phyloP scores from a whole-genome alignment of 257 asterid species.

The Nicotiana sylvestris region DNA sequence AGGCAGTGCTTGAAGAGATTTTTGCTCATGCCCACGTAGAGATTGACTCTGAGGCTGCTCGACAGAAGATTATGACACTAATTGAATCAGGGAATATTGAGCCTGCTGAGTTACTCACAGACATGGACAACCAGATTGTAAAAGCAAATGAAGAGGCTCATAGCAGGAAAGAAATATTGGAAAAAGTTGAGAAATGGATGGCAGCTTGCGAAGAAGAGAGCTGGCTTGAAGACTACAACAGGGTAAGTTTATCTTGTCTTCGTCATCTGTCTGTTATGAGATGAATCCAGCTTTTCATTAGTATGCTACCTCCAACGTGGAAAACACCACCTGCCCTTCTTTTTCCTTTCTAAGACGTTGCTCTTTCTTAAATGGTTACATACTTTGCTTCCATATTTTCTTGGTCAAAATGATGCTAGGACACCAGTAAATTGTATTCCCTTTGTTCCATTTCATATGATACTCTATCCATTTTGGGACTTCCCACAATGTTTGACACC shows the following conservation, averaged over 20 bases:
- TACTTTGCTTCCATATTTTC: background rate
- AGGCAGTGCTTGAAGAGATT: constrained; percentile 82
- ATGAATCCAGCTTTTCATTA: background rate
- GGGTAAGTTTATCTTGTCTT: constrained; percentile 39
- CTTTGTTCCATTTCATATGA: background rate
- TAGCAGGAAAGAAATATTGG: constrained; percentile 93
- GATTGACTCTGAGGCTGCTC: constrained; percentile 79
- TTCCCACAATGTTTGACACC: background rate
- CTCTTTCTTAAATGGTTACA: background rate
- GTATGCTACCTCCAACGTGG: background rate
- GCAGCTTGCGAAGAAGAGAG: constrained; percentile 95
- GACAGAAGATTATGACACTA: constrained; percentile 59
- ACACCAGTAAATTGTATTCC: background rate
- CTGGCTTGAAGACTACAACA: constrained; percentile 95
- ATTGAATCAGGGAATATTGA: constrained; percentile 83
- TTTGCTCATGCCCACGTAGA: constrained; percentile 76
- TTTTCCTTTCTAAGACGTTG: background rate
- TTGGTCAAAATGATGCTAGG: background rate
- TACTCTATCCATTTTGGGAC: background rate
- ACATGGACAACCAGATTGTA: constrained; percentile 81
- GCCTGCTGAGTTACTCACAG: constrained; percentile 75
- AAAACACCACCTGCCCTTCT: background rate
- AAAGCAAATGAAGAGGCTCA: constrained; percentile 86
- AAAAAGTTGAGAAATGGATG: constrained; percentile 97
- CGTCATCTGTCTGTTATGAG: background rate